A percentile compares a stretch with the other conserved stretches of the same genome.
These are phyloP conservation scores for Pseudoperonospora humuli DNA, from an alignment of 352 stramenopile species.

Conservation along the genomic window DNA sequence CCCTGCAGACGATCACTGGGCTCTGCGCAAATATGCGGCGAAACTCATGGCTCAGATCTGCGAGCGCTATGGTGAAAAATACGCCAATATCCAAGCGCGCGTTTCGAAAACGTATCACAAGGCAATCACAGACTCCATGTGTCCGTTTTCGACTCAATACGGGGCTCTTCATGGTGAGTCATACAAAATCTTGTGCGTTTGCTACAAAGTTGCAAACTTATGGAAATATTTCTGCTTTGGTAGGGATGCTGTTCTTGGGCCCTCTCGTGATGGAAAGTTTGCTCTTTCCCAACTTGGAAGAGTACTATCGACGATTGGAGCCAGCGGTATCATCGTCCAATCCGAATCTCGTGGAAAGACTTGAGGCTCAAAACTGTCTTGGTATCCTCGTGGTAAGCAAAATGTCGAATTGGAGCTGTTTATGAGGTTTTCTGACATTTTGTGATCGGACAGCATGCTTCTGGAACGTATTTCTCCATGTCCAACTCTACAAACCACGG, in stretches of 20 bases:
- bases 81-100: constrained; percentile 87
- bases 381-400: constrained; percentile 78
- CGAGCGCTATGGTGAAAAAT: constrained; percentile 83
- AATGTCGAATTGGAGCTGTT: background rate
- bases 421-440: background rate
- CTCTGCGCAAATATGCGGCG: constrained; percentile 78
- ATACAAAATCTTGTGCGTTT: background rate
- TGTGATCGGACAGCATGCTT: constrained; percentile 49
- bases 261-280: constrained; percentile 89
- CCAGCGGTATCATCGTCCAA: constrained; percentile 67
- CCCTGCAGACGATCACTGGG: constrained; percentile 86
- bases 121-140: constrained; percentile 67
- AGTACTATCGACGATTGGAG: constrained; percentile 85
- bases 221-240: background rate
- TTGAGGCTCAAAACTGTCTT: constrained; percentile 81
- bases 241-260: constrained; percentile 86
- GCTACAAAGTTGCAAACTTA: background rate
- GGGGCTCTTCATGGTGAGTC: constrained; percentile 84
- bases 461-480: constrained; percentile 73
- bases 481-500: constrained; percentile 29
- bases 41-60: constrained; percentile 81
- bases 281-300: constrained; percentile 82
- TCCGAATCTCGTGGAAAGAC: constrained; percentile 66
- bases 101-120: constrained; percentile 89
- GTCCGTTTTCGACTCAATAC: constrained; percentile 86